phyloP scores from a whole-genome alignment of 1,139 yeast genomes.

The Taiozyma onychis region DNA sequence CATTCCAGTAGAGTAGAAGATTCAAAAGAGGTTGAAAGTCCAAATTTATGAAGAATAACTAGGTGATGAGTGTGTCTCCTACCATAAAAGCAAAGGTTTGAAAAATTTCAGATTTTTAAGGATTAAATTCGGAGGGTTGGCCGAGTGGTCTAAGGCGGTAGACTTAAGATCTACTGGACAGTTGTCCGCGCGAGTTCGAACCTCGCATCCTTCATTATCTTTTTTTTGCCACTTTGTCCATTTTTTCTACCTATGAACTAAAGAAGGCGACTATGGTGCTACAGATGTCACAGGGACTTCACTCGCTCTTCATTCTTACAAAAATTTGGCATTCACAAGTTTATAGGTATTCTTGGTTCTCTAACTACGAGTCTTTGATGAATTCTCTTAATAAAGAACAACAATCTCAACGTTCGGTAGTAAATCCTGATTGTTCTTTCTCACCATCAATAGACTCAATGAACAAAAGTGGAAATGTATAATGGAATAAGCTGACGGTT shows the following conservation, averaged over 20 bases:
- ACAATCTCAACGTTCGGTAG: background rate
- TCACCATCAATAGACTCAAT: background rate
- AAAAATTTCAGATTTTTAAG: background rate
- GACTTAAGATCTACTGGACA: constrained; percentile 21
- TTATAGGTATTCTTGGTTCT: background rate
- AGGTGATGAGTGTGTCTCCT: background rate
- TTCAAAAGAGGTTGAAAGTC: background rate
- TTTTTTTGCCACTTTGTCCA: constrained; percentile 13
- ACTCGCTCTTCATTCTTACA: too few species aligned
- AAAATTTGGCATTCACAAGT: too few species aligned
- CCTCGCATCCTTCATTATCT: constrained; percentile 65
- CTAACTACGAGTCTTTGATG: too few species aligned
- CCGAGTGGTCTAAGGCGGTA: constrained; percentile 22
- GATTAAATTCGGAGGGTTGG: constrained; percentile 14
- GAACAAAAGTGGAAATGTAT: constrained; percentile 2
- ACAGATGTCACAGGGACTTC: background rate
- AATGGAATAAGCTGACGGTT: constrained; percentile 1
- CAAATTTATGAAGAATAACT: background rate
- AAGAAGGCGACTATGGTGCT: background rate
- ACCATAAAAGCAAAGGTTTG: background rate
- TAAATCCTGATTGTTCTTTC: background rate
- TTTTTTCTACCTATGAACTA: background rate
- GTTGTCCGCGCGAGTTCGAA: constrained; percentile 72
- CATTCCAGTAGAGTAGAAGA: too few species aligned
- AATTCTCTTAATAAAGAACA: background rate